Evolutionary conservation across 225 moss, liverwort and hornwort genomes (phyloP), one percentile per base, ranked within the genome.

Genomic region (Physcomitrellopsis africana): DNA sequence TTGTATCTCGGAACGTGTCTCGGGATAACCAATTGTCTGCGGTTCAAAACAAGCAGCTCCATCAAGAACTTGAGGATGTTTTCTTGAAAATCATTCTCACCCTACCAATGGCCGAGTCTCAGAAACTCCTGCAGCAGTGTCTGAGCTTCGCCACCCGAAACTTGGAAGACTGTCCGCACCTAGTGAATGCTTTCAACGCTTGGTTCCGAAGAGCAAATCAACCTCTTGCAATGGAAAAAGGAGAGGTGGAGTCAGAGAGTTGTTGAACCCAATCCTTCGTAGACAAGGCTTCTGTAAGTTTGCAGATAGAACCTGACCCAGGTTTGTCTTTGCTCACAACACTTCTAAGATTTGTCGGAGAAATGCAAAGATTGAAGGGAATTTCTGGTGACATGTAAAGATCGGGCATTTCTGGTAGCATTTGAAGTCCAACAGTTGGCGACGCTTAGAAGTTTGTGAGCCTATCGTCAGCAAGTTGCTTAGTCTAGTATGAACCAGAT

Each of bases 131-230:
- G 17, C 93, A 93, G 68, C 91, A 93, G 59, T 95, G 95, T 72
- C 79, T 95, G 12, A 90, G 90, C 76, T 95, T 95, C 74, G 91
- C 95, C 11, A 91, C 95, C 77, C 91, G 91, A 12, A 87, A 88
- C 23, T 72, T 90, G 60, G 95, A 90, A 48, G 93, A 93, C 43
- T 95, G 95, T 55, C 92, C 90, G 6, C 93, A 93, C 68, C 85
- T 96, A 13, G 90, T 92, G 57, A 85, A 84, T 26, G 96, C 93
- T n/a, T 96, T 96, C 71, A 87, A 89, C 37, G 72, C 87, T 49
- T 96, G 96, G 96, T 96, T 96, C 45, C 80, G 86, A 68, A 78
- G 95, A 77, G 95, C 95, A 63, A 90, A 84, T 44, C 84, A 84
- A 48, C 68, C 80, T 45, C 73, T 82, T 68, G 47, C 75, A 18